These are phyloP conservation scores for Ricinus communis DNA, from an alignment of 345 rosid genomes.

Conservation along the genomic window DNA sequence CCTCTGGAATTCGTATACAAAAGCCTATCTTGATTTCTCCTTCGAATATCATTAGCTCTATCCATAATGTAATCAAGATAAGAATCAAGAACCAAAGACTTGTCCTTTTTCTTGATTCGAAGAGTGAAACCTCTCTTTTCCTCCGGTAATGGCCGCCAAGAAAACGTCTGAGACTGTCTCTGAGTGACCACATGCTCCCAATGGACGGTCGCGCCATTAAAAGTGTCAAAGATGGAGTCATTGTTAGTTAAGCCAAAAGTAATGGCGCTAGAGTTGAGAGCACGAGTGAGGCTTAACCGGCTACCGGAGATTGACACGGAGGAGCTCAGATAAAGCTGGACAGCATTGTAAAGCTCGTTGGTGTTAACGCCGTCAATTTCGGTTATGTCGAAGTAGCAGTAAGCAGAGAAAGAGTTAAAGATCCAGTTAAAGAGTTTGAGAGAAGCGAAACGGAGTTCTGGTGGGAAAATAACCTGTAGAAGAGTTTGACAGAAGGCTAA, in stretches of 20 bases:
- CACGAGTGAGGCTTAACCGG: constrained; percentile 86
- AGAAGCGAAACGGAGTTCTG: constrained; percentile 75
- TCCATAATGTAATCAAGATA: constrained; percentile 84
- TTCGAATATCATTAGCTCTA: constrained; percentile 66
- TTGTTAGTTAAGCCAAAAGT: constrained; percentile 84
- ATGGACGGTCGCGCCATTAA: constrained; percentile 51
- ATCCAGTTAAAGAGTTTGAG: constrained; percentile 53
- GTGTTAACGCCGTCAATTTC: constrained; percentile 98
- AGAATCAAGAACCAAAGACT: constrained; percentile 48
- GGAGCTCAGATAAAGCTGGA: constrained; percentile 87
- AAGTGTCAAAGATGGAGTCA: constrained; percentile 70
- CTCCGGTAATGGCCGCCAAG: constrained; percentile 94
- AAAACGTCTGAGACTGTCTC: constrained; percentile 68
- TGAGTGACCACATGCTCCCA: constrained; percentile 96
- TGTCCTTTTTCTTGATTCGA: constrained; percentile 66
- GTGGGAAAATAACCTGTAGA: constrained; percentile 71
- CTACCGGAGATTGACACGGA: constrained; percentile 65
- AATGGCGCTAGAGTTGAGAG: constrained; percentile 79
- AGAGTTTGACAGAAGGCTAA: constrained; percentile 82
- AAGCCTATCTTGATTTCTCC: constrained; percentile 68
- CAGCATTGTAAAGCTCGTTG: constrained; percentile 99
- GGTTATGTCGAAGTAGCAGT: constrained; percentile 88
- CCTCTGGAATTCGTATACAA: constrained; percentile 86
- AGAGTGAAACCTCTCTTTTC: constrained; percentile 93
- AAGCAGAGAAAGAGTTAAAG: constrained; percentile 56